Conservation (phyloP, 1,284 basidiomycete genomes). For the Tilletia indica region DNA sequence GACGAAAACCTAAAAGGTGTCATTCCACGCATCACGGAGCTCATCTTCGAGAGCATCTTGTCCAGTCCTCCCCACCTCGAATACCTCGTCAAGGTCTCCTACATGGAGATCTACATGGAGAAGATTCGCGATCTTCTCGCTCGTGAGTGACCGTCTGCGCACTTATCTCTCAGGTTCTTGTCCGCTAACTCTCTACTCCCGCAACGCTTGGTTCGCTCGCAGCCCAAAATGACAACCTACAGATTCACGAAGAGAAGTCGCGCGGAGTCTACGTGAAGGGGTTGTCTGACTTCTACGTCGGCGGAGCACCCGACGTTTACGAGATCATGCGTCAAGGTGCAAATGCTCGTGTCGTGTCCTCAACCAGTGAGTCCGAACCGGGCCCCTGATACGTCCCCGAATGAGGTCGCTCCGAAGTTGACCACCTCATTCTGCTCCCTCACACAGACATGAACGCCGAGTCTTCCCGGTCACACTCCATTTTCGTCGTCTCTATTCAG, state of each 20-base stretch:
- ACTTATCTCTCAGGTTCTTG: background rate
- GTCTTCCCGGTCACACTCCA: conserved; percentile 97
- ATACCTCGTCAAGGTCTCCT: conserved; percentile 98
- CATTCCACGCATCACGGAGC: conserved; percentile 96
- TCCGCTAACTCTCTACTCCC: background rate
- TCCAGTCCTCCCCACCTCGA: conserved; percentile 92
- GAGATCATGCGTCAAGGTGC: conserved; percentile 98
- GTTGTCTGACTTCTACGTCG: conserved; percentile 96
- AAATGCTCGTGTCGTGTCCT: conserved; percentile 82
- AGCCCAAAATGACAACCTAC: conserved; percentile 98
- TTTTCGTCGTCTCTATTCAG: conserved; percentile 95
- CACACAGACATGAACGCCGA: conserved; percentile 88
- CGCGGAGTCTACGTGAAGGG: conserved; percentile 98
- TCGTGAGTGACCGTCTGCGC: conserved; percentile 65
- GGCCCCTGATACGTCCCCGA: background rate
- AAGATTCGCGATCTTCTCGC: conserved; percentile 91
- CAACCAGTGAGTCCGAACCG: conserved; percentile 64
- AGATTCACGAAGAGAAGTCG: conserved; percentile 97
- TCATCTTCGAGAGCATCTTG: conserved; percentile 97
- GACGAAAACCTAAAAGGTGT: conserved; percentile 75
- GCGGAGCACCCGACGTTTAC: conserved; percentile 75
- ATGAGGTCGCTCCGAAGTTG: background rate
- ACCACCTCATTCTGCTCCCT: background rate
- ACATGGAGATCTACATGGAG: conserved; percentile 99
- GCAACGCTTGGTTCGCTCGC: conserved; percentile 15